Percentiles rank a stretch among this genome's conserved stretches.
phyloP scores from a whole-genome alignment of 257 asterid genomes.

The Gynochthodes officinalis region DNA sequence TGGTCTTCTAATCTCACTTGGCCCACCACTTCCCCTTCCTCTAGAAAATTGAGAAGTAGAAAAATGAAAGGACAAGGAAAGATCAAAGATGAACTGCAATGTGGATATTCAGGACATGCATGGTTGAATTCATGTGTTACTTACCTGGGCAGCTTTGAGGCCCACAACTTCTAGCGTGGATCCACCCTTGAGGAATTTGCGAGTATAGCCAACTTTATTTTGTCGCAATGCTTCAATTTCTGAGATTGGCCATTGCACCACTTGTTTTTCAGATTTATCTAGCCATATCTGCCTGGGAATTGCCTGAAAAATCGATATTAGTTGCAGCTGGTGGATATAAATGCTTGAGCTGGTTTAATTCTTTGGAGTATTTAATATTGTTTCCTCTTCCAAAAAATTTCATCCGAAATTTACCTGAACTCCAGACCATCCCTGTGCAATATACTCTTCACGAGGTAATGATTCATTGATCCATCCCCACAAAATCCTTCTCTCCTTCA shows the following conservation, averaged over 20 bases:
- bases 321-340: not conserved
- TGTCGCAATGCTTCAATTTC: slow-evolving; percentile 25
- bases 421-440: slow-evolving; percentile 39
- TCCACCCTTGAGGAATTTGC: slow-evolving; percentile 16
- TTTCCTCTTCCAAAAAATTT: not conserved
- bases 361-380: not conserved
- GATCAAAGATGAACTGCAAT: not conserved
- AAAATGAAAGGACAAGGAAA: no score
- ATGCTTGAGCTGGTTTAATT: not conserved
- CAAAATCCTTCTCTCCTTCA: slow-evolving; percentile 33
- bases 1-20: not conserved
- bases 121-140: not conserved
- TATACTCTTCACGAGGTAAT: slow-evolving; percentile 11
- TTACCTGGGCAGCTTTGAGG: slow-evolving; percentile 34
- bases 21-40: not conserved
- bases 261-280: slow-evolving; percentile 23
- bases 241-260: slow-evolving; percentile 28
- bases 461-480: slow-evolving; percentile 54
- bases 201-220: slow-evolving; percentile 18
- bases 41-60: not conserved
- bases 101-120: not conserved
- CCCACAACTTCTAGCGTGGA: slow-evolving; percentile 28
- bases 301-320: slow-evolving; percentile 23
- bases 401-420: slow-evolving; percentile 24
- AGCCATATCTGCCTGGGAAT: slow-evolving; percentile 29